Base-by-base conservation (phyloP, 495 filamentous ascomycete genomes). In the Paragyromitra xinjiangensis region DNA sequence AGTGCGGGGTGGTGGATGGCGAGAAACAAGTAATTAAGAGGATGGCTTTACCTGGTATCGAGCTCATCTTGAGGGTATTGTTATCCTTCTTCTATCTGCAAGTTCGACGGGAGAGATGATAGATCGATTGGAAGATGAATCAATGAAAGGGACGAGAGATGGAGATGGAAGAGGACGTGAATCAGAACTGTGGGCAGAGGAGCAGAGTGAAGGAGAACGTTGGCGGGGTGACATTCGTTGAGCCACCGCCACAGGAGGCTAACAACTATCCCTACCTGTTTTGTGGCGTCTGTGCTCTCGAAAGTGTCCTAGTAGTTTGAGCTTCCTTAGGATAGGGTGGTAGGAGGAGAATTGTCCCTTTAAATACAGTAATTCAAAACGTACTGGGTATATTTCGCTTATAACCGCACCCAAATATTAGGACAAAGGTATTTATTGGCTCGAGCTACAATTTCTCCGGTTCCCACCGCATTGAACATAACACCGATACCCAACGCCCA, bases 171-270 rank as follows among this genome's bases (percentile, higher is more conserved):
- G 24, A 39, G 37, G 55, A 73, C n/a, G 53, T 39, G 42, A 61
- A 74, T 48, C 22, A 14, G 56, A 63, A 59, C 53, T 71, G 69
- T 71, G 69, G 29, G 34, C 58, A 64, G 14, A 64, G 48, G 45
- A 56, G 53, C 42, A 61, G 64, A 63, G 16, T 48, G 72, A 64
- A 71, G 73, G 62, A 37, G 68, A 42, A 53, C 24, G 66, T 77
- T 77, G 74, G 74, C 74, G 74, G 74, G 74, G 74, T 77, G 74
- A 73, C 48, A n/a, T 77, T 66, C 61, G 40, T 45, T 73, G 34
- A 73, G 74, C 74, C 70, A 65, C 59, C 58, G 45, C 70, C 69
- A 77, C 59, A 53, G 6, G 48, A 55, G 69, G 68, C 69, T 70
- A 22, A 75, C 24, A 44, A 59, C 48, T 55, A 19, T 34, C 65